Base-by-base conservation (phyloP, 352 stramenopile genomes). In the Phytophthora hibernalis region DNA sequence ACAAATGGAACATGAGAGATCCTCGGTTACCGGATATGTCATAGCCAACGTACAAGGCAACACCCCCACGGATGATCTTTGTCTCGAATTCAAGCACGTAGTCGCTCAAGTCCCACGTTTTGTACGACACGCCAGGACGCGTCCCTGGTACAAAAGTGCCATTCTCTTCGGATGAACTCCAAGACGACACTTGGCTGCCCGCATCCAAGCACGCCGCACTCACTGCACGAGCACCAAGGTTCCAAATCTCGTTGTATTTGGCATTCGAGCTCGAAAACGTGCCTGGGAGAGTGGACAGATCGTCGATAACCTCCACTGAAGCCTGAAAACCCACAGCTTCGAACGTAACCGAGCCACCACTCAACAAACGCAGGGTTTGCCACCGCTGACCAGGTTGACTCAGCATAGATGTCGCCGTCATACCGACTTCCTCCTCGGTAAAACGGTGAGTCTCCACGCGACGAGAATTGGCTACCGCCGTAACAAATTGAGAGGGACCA, bases 211-310 rank as follows among this genome's bases (percentile, higher is more conserved):
- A 31, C 26, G 26, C 26, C 26, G 54, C 63, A 38, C 48, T 61
- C 30, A 70, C 49, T n/a, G 55, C 59, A 6, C 54, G 54, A 47
- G 63, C 54, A 30, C 54, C 63, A n/a, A 70, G 54, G 28, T 42
- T 40, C 55, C 63, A 65, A 38, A 70, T 65, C 24, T 59, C 44
- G 48, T 70, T 61, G 63, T 65, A 65, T 49, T 61, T 70, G 11
- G 48, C n/a, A 18, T 70, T 70, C 26, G 56, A 63, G 54, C 62
- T 70, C 8, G 48, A 51, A 49, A 70, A 70, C 9, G 6, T 65
- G 3, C 54, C 54, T 1, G 62, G 49, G 9, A 70, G 55, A 24
- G 48, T 56, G 16, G 42, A 51, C 13, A 70, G 54, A 5, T 54
- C 37, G 26, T 65, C 54, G 18, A 49, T 44, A 28, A 70, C 63